Conservation (phyloP, 805 yeast species). For the Saccharomycopsis olivae region DNA sequence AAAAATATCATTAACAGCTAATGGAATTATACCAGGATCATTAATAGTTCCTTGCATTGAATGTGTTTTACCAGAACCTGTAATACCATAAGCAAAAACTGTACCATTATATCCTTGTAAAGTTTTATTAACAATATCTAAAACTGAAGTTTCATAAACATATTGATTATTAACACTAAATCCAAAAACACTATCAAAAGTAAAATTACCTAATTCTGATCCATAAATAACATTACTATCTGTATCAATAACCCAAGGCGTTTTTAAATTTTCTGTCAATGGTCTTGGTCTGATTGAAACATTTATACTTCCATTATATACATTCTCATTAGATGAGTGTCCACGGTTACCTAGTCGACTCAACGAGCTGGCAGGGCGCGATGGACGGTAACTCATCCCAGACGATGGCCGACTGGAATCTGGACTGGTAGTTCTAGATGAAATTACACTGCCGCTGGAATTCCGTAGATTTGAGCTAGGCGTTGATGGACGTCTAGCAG, state of each 20-base stretch:
- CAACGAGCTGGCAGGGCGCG: constrained; percentile 16
- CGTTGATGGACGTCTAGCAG: constrained; percentile 12
- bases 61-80: constrained; percentile 86
- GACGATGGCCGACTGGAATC: constrained; percentile 20
- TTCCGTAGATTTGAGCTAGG: constrained; percentile 1
- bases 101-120: constrained; percentile 78
- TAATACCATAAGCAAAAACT: constrained; percentile 89
- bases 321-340: constrained; percentile 17
- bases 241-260: constrained; percentile 25
- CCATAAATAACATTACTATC: constrained; percentile 27
- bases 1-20: constrained; percentile 54
- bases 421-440: constrained; percentile 18
- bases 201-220: constrained; percentile 32
- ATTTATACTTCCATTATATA: constrained; percentile 59
- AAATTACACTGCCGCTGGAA: constrained; percentile 4
- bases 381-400: constrained; percentile 7
- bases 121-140: constrained; percentile 41
- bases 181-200: constrained; percentile 71
- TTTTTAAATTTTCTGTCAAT: constrained; percentile 8
- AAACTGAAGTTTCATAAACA: constrained; percentile 51
- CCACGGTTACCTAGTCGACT: constrained; percentile 7
- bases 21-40: constrained; percentile 64
- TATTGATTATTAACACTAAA: constrained; percentile 36
- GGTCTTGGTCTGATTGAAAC: constrained; percentile 80
- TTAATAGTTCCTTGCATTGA: constrained; percentile 65